phyloP scores from a whole-genome alignment of 345 rosid genomes.

The Dovyalis caffra region DNA sequence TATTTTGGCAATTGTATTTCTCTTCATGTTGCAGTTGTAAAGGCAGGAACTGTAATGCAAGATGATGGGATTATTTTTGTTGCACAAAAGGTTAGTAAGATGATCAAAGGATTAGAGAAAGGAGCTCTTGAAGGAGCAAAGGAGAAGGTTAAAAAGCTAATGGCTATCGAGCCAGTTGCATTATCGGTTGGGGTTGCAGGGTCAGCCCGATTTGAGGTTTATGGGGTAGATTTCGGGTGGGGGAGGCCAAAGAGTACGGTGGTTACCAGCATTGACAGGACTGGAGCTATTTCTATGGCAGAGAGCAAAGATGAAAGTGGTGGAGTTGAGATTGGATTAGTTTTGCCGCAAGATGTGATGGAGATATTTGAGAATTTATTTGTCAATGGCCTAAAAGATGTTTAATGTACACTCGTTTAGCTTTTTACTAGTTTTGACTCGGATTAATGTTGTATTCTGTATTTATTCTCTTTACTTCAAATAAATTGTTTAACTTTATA shows the following conservation, averaged over 20 bases:
- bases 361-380: neutral
- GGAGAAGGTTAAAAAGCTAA: neutral
- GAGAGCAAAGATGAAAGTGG: neutral
- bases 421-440: too few species aligned
- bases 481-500: too few species aligned
- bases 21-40: neutral
- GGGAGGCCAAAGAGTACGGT: neutral
- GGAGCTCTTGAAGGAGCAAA: neutral
- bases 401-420: neutral
- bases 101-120: neutral
- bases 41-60: neutral
- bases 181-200: neutral
- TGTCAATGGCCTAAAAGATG: neutral
- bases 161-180: too few species aligned
- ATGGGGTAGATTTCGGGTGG: neutral
- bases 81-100: neutral
- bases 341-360: neutral
- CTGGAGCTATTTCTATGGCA: neutral
- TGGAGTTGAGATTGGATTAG: neutral
- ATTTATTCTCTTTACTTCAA: too few species aligned
- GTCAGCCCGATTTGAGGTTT: neutral
- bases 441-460: too few species aligned
- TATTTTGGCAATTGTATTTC: conserved; percentile 20
- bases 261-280: neutral
- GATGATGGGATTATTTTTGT: conserved; percentile 10